Evolutionary conservation across 495 filamentous ascomycete species (phyloP), one percentile per base, ranked within the genome.

Genomic region (Podospora fimiseda): DNA sequence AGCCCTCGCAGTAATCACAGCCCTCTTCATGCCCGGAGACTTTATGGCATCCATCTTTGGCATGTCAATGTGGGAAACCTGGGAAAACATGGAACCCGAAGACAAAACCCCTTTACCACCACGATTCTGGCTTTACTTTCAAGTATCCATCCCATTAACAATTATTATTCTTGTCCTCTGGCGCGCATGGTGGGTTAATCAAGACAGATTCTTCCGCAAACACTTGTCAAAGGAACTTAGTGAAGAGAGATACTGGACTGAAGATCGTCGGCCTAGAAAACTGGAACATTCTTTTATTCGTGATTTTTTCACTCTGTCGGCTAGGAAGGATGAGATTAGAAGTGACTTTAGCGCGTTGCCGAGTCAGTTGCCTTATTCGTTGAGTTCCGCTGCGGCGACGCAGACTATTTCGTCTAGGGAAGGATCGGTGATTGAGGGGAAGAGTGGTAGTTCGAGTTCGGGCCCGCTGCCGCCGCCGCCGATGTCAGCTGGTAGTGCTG

Each of bases 171-270:
- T 68, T 18, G 42, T 57, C 8, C 50, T 7, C 1, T 68, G 65
- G 65, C 65, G 65, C 9, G 61, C 59, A 20, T 68, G 65, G 65
- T 68, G 65, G 65, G 65, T 68, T 2, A 61, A 60, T 24, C 65
- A 68, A 30, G 65, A 68, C 42, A 58, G 65, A 4, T 62, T 54
- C 39, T 68, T 68, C 47, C 61, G 65, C 8, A 57, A 61, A 6
- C 63, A 68, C 43, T 55, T 68, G 3, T 64, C 61, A 54, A 56
- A 52, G 37, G 65, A 68, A 8, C 59, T 68, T 4, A 64, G 61
- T 43, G 61, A 68, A 46, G 61, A 68, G 56, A 53, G 59, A 3
- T 68, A 66, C 57, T 68, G 65, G 65, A 68, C 63, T 7, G 60
- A 53, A 9, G 63, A 66, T 50, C 61, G 65, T 19, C 51, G 53